These are phyloP conservation scores for Melampsora americana DNA, from an alignment of 1,284 basidiomycete species.

Conservation along the genomic window DNA sequence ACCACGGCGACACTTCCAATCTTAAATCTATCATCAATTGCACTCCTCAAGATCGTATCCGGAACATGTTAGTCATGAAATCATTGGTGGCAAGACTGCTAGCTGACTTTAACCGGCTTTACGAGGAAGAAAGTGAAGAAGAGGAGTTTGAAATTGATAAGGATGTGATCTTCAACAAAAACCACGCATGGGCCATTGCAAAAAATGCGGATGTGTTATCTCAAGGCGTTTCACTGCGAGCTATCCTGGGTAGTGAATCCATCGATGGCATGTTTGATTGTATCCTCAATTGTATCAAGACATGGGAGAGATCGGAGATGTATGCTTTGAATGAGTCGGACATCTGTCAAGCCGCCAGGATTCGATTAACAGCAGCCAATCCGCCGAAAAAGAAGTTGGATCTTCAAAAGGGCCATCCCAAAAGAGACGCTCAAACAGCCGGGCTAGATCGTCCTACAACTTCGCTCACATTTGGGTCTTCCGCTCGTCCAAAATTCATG, in stretches of 20 bases:
- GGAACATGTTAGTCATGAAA: neutral
- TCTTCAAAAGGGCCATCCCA: too few species aligned
- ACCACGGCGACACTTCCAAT: neutral
- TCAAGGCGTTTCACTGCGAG: neutral
- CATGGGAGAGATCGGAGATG: too few species aligned
- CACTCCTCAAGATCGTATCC: neutral
- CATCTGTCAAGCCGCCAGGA: too few species aligned
- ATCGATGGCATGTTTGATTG: neutral
- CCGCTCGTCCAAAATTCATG: too few species aligned
- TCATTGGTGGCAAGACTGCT: neutral
- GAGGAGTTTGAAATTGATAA: neutral
- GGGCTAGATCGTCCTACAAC: too few species aligned
- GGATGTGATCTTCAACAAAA: neutral
- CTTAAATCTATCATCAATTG: neutral
- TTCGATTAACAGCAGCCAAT: too few species aligned
- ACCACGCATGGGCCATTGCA: neutral
- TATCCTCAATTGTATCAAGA: too few species aligned
- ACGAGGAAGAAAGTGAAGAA: neutral
- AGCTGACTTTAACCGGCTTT: neutral
- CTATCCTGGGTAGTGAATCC: neutral
- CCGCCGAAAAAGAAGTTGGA: too few species aligned
- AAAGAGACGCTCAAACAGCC: too few species aligned
- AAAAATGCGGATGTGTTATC: slow-evolving; percentile 2
- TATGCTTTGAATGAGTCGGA: too few species aligned
- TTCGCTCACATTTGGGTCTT: too few species aligned